phyloP scores from a whole-genome alignment of 2,329 filamentous ascomycete species.

The Parastagonospora avenae region DNA sequence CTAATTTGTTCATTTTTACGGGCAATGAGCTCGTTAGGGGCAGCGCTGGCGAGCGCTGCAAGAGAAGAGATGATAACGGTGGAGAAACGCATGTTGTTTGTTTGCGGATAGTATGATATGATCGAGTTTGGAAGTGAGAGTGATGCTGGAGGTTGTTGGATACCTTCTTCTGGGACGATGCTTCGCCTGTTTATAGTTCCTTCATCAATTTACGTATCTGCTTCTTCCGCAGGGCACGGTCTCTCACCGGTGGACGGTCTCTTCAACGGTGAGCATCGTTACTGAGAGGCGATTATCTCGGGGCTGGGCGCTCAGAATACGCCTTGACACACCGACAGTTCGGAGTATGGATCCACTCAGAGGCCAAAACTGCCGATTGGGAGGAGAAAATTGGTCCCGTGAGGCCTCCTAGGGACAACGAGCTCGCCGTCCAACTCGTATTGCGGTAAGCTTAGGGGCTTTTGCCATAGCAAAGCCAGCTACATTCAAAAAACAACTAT shows the following conservation, averaged over 20 bases:
- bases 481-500: neutral
- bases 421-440: neutral
- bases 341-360: neutral
- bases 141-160: constrained; percentile 4
- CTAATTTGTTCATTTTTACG: constrained; percentile 9
- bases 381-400: neutral
- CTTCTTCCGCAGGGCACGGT: neutral
- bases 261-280: neutral
- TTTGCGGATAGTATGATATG: neutral
- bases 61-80: constrained; percentile 9
- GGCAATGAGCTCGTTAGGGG: constrained; percentile 8
- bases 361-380: too few species aligned
- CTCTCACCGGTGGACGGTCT: neutral
- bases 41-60: constrained; percentile 7
- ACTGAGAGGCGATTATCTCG: neutral
- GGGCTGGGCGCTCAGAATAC: neutral
- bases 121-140: neutral
- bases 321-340: neutral
- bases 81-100: constrained; percentile 14
- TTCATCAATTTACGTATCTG: neutral
- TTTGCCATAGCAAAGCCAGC: neutral
- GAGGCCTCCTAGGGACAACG: neutral
- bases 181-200: constrained; percentile 4
- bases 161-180: neutral
- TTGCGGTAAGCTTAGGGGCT: neutral